Percentiles rank a stretch among this genome's conserved stretches.
Evolutionary conservation across 495 filamentous ascomycete species (phyloP).

Genomic region (Annulohypoxylon nitens): DNA sequence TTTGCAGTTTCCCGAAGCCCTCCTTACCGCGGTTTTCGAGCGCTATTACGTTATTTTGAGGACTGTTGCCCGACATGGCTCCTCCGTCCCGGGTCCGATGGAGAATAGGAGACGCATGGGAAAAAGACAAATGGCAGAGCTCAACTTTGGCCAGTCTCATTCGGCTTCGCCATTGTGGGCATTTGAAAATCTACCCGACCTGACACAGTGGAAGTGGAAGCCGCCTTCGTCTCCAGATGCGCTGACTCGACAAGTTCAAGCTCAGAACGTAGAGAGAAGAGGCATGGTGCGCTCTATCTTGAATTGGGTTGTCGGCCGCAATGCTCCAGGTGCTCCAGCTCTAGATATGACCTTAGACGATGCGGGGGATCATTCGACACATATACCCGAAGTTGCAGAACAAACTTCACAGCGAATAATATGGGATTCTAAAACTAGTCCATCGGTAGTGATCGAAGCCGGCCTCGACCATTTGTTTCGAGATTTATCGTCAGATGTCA

Average conservation of each 20-base stretch:
- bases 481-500: conserved; percentile 24
- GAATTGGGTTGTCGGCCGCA: conserved; percentile 4
- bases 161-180: conserved; percentile 56
- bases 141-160: conserved; percentile 54
- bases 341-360: background rate
- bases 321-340: background rate
- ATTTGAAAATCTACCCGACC: conserved; percentile 54
- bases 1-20: conserved; percentile 61
- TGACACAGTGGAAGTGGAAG: conserved; percentile 64
- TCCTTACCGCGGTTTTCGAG: conserved; percentile 56
- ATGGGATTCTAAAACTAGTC: conserved; percentile 27
- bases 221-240: conserved; percentile 52
- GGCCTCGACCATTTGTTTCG: conserved; percentile 27
- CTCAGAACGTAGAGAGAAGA: conserved; percentile 1
- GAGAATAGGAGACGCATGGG: conserved; percentile 66
- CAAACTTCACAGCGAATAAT: conserved; percentile 2
- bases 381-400: conserved; percentile 9
- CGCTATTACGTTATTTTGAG: conserved; percentile 54
- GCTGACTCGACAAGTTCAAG: conserved; percentile 8
- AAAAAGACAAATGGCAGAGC: conserved; percentile 63
- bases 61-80: conserved; percentile 40
- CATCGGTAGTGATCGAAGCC: conserved; percentile 28
- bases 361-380: background rate
- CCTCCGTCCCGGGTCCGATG: conserved; percentile 61
- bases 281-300: background rate